Evolutionary conservation across 192 early-diverging fungal species (phyloP).

Genomic region (Jimgerdemannia flammicorona): DNA sequence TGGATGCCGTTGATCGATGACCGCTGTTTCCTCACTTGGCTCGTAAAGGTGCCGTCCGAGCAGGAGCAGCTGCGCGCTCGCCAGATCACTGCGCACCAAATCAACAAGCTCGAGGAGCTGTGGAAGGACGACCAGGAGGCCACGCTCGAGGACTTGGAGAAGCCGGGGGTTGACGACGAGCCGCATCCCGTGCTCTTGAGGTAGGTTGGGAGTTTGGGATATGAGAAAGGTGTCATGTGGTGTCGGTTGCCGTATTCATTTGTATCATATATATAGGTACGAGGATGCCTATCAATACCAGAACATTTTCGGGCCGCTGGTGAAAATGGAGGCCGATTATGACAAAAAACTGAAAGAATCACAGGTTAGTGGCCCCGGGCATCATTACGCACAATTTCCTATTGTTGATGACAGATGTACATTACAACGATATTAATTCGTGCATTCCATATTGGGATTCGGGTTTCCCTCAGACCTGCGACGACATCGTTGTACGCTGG

Average conservation of each 20-base stretch:
- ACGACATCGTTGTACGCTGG: conserved; percentile 95
- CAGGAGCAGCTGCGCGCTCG: conserved; percentile 82
- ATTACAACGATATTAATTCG: not conserved
- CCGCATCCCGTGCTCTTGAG: conserved; percentile 77
- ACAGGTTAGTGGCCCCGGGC: conserved; percentile 23
- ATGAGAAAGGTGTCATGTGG: not conserved
- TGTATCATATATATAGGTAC: conserved; percentile 48
- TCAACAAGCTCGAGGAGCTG: conserved; percentile 82
- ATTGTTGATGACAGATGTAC: not conserved
- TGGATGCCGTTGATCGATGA: conserved; percentile 98
- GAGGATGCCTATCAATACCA: conserved; percentile 98
- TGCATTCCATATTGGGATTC: not conserved
- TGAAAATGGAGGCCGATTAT: conserved; percentile 79
- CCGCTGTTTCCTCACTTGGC: conserved; percentile 90
- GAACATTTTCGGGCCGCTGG: conserved; percentile 91
- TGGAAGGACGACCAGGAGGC: conserved; percentile 81
- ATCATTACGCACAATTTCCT: too few relatives aligned
- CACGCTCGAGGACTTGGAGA: conserved; percentile 77
- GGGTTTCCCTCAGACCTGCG: conserved; percentile 68
- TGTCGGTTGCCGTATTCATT: not conserved
- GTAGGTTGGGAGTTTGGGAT: conserved; percentile 24
- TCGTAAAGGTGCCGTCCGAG: conserved; percentile 86
- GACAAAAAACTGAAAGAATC: conserved; percentile 49
- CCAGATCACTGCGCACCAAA: conserved; percentile 78
- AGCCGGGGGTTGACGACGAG: conserved; percentile 80